Conservation (phyloP, 2,329 filamentous ascomycete genomes). For the Grosmannia clavigera region DNA sequence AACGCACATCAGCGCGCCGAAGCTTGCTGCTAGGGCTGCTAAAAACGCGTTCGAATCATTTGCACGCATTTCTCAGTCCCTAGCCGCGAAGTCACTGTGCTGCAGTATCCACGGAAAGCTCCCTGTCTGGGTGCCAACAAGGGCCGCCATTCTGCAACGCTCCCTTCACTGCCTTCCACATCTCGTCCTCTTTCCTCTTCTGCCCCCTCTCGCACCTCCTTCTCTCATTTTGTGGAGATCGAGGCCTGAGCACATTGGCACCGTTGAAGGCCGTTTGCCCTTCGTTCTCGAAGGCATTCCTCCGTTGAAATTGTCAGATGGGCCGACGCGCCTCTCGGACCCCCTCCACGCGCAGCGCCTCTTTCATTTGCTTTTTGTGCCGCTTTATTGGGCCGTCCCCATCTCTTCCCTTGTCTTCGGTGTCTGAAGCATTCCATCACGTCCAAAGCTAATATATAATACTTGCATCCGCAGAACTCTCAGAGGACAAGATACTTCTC, state of each 20-base stretch:
- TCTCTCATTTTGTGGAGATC: background rate
- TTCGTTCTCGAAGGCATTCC: background rate
- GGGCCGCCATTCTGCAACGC: constrained; percentile 1
- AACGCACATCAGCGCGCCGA: background rate
- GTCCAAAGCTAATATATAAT: constrained; percentile 13
- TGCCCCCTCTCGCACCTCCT: background rate
- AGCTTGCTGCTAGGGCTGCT: background rate
- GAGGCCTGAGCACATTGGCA: background rate
- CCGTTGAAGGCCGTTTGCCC: background rate
- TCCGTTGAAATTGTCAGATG: background rate
- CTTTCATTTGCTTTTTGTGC: background rate
- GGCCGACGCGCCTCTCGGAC: background rate
- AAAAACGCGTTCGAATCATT: background rate
- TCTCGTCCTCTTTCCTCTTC: background rate
- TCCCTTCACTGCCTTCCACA: background rate
- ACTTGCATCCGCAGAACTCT: constrained; percentile 21
- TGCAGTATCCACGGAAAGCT: no score
- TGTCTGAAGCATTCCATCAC: background rate
- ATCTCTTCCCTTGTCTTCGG: background rate
- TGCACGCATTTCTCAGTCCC: background rate
- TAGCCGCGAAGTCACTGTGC: no score
- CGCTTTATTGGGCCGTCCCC: background rate
- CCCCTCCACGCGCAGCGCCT: background rate
- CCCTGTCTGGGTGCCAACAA: no score
- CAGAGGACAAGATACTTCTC: constrained; percentile 24